Evolutionary conservation across 345 rosid genomes (phyloP).

Genomic region (Citropsis articulata): DNA sequence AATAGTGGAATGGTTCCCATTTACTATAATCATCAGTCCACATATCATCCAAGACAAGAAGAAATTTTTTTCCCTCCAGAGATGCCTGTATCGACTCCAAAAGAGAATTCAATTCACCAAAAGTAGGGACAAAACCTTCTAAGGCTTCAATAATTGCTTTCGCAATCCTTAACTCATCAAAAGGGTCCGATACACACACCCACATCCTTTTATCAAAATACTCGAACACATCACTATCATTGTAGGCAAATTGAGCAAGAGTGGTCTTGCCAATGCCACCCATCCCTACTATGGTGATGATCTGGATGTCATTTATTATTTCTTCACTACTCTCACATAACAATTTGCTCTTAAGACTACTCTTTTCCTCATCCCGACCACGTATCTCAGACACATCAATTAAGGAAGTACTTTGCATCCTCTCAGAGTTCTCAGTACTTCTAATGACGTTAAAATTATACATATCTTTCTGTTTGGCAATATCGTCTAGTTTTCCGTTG

Average conservation of each 20-base stretch:
- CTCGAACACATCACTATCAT: not conserved
- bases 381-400: not conserved
- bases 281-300: conserved; percentile 8
- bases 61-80: not conserved
- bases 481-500: not conserved
- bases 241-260: conserved; percentile 1
- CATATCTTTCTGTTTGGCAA: not conserved
- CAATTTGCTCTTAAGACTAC: not conserved
- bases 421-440: not conserved
- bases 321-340: not conserved
- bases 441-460: not conserved
- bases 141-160: not conserved
- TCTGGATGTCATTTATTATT: not conserved
- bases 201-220: not conserved
- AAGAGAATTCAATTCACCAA: not conserved
- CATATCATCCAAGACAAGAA: not conserved
- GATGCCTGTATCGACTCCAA: not conserved
- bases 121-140: not conserved
- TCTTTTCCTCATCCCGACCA: not conserved
- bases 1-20: not conserved
- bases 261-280: conserved; percentile 1
- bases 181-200: conserved; percentile 2
- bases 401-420: not conserved
- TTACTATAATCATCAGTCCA: not conserved
- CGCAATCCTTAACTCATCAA: conserved; percentile 2